phyloP scores from a whole-genome alignment of 495 filamentous ascomycete genomes.

The Penicillium nucicola region DNA sequence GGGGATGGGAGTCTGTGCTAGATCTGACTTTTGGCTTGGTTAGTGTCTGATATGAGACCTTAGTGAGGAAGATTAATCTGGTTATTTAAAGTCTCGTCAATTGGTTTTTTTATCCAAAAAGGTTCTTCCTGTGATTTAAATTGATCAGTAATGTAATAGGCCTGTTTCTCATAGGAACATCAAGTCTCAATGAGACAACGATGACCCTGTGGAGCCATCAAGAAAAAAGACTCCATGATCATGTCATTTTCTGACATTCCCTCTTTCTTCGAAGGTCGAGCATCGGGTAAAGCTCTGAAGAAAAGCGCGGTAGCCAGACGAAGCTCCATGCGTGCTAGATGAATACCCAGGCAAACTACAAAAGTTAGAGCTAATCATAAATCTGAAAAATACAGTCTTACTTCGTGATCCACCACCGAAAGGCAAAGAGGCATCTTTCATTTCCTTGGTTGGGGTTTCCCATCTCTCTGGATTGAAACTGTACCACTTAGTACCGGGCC shows the following conservation, averaged over 20 bases:
- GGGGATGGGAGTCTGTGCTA: constrained; percentile 14
- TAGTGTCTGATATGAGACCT: too few relatives aligned
- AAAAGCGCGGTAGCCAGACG: constrained; percentile 31
- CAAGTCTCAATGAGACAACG: constrained; percentile 43
- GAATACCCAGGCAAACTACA: constrained; percentile 40
- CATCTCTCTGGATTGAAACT: constrained; percentile 45
- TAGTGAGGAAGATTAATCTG: too few relatives aligned
- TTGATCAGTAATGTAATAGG: too few relatives aligned
- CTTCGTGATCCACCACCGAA: constrained; percentile 51
- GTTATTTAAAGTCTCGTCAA: too few relatives aligned
- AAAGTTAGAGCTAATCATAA: background rate
- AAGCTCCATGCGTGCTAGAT: constrained; percentile 35
- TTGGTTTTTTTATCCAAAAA: too few relatives aligned
- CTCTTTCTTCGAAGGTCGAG: constrained; percentile 22
- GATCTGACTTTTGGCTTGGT: too few relatives aligned
- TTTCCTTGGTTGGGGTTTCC: constrained; percentile 41
- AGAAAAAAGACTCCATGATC: constrained; percentile 37
- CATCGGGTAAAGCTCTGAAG: constrained; percentile 29
- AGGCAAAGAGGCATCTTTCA: constrained; percentile 51
- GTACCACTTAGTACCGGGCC: background rate
- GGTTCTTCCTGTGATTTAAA: too few relatives aligned
- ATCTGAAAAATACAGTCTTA: constrained; percentile 11
- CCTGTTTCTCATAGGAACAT: background rate
- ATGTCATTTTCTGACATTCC: constrained; percentile 46
- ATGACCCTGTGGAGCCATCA: constrained; percentile 40